These are phyloP conservation scores for Artemisia annua DNA, from an alignment of 129 eudicot species.

Conservation along the genomic window DNA sequence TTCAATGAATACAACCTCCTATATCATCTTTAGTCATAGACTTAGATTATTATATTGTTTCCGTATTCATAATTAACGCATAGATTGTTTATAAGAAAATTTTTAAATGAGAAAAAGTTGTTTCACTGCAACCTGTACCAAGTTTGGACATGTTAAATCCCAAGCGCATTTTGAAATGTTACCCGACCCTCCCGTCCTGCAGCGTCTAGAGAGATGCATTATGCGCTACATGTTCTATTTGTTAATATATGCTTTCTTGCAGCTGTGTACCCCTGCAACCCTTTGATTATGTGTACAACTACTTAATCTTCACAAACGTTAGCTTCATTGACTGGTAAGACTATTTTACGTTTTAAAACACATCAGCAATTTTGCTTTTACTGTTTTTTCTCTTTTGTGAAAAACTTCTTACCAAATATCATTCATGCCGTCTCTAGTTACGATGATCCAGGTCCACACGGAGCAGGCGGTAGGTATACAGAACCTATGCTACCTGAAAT, in stretches of 20 bases:
- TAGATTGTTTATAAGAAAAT: not conserved
- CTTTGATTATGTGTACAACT: slow-evolving; percentile 66
- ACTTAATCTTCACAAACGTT: slow-evolving; percentile 54
- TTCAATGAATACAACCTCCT: not conserved
- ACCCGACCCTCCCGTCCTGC: not conserved
- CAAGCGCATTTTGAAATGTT: not conserved
- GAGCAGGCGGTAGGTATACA: slow-evolving; percentile 60
- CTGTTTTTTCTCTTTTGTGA: not conserved
- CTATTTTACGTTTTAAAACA: slow-evolving; percentile 12
- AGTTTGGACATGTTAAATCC: not conserved
- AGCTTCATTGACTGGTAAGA: slow-evolving; percentile 70
- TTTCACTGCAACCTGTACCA: not conserved
- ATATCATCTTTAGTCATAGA: not conserved
- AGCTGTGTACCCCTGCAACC: slow-evolving; percentile 66
- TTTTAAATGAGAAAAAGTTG: not conserved
- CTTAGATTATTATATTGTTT: not conserved
- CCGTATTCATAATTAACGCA: not conserved
- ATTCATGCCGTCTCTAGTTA: slow-evolving; percentile 42
- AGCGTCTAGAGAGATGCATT: slow-evolving; percentile 9
- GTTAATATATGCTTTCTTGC: slow-evolving; percentile 28
- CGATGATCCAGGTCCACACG: slow-evolving; percentile 71
- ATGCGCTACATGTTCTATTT: not conserved
- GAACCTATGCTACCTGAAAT: slow-evolving; percentile 70
- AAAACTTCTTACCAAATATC: not conserved
- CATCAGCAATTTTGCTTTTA: not conserved